Conservation (phyloP, 1,284 basidiomycete genomes). For the Stygiomarasmius scandens region DNA sequence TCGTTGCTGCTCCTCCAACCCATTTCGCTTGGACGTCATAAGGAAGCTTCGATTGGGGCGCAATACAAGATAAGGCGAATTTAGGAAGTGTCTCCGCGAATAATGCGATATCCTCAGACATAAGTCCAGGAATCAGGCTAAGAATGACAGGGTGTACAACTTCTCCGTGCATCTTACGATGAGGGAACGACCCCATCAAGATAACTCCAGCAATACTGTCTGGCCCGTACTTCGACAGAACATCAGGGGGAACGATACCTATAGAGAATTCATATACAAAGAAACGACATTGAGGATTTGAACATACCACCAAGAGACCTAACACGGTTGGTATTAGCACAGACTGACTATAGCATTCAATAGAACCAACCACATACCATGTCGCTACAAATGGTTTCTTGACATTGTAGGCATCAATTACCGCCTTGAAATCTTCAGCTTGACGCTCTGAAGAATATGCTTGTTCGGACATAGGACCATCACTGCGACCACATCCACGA, state of each 20-base stretch:
- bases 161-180: conserved; percentile 9
- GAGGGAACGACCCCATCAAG: conserved; percentile 10
- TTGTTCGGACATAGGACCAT: conserved; percentile 3
- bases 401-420: conserved; percentile 9
- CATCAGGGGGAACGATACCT: conserved; percentile 9
- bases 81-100: conserved; percentile 3
- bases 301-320: conserved; percentile 8
- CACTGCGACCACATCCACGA: conserved; percentile 12
- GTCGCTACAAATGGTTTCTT: conserved; percentile 8
- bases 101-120: no score
- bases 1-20: conserved; percentile 4
- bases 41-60: conserved; percentile 1
- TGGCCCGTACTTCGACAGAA: conserved; percentile 5
- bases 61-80: conserved; percentile 6
- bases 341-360: neutral
- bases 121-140: no score
- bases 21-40: no score
- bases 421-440: conserved; percentile 14
- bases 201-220: conserved; percentile 4
- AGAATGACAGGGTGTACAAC: no score
- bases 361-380: conserved; percentile 3
- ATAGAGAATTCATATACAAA: no score
- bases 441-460: conserved; percentile 6
- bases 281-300: no score
- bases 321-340: neutral